Percentiles rank a stretch among this genome's conserved stretches.
These are phyloP conservation scores for Entomophthora muscae DNA, from an alignment of 371 early-diverging fungal genomes.

Conservation along the genomic window DNA sequence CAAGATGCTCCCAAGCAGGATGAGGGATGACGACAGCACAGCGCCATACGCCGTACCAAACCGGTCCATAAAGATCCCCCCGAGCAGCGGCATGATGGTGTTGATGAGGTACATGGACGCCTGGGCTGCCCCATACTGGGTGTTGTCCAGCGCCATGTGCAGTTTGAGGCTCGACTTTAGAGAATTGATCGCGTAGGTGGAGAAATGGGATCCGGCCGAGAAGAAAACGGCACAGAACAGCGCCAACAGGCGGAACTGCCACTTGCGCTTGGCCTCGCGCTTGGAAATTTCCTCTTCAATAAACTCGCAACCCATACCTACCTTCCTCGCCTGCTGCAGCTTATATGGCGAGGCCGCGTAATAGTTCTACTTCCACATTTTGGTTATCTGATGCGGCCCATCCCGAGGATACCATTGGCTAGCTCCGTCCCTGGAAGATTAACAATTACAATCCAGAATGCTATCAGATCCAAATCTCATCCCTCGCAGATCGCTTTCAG, in stretches of 20 bases:
- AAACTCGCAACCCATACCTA: neutral
- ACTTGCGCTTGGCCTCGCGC: neutral
- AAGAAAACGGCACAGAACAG: constrained; percentile 11
- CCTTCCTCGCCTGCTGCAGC: too few species aligned
- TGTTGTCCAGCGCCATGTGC: constrained; percentile 17
- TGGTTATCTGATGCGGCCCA: too few species aligned
- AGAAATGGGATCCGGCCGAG: constrained; percentile 12
- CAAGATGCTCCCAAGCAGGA: constrained; percentile 20
- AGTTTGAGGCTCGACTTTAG: constrained; percentile 9
- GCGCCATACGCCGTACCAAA: constrained; percentile 12
- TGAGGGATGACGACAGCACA: constrained; percentile 12
- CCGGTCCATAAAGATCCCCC: constrained; percentile 14
- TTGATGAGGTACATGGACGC: constrained; percentile 28
- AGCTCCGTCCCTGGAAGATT: too few species aligned
- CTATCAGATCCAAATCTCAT: too few species aligned
- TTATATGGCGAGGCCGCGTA: too few species aligned
- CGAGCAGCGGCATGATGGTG: constrained; percentile 28
- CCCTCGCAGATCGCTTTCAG: too few species aligned
- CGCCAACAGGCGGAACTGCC: constrained; percentile 4
- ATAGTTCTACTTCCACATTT: too few species aligned
- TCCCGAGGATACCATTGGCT: too few species aligned
- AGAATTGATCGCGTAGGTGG: constrained; percentile 10
- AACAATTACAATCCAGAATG: too few species aligned
- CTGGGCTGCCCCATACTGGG: constrained; percentile 28
- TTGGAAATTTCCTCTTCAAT: neutral